Conservation (phyloP, 2,329 filamentous ascomycete species). For the Apiospora koreana region DNA sequence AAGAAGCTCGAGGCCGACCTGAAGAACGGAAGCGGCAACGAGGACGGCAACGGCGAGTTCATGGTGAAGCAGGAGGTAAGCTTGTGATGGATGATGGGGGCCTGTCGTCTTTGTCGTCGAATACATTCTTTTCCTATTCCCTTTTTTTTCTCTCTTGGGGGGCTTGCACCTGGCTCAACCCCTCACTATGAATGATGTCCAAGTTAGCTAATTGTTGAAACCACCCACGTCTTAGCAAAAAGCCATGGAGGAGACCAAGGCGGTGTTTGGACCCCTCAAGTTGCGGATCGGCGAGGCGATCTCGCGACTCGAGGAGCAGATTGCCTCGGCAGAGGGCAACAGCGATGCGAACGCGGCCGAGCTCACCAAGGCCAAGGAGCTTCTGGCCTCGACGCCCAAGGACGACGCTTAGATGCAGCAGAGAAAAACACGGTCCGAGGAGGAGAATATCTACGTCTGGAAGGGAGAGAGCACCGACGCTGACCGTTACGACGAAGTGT, state of each 20-base stretch:
- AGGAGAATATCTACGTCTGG: background rate
- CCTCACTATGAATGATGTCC: background rate
- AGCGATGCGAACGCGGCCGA: constrained; percentile 48
- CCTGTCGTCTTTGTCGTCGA: background rate
- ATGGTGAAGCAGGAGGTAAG: constrained; percentile 84
- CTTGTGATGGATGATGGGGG: background rate
- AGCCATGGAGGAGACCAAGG: constrained; percentile 85
- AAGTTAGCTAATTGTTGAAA: background rate
- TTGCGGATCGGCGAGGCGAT: constrained; percentile 72
- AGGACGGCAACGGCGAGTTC: constrained; percentile 76
- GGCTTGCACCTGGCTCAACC: too few relatives aligned
- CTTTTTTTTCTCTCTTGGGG: background rate
- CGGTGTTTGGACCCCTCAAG: constrained; percentile 73
- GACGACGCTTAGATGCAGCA: constrained; percentile 10
- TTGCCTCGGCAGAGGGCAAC: constrained; percentile 63
- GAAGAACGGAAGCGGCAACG: constrained; percentile 47
- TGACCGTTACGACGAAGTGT: background rate
- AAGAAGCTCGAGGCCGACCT: constrained; percentile 66
- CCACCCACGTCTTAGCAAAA: constrained; percentile 55
- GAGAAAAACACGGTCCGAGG: background rate
- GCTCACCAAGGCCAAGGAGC: constrained; percentile 56
- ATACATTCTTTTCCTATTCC: background rate
- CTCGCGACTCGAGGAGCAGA: constrained; percentile 71
- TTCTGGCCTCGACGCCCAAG: constrained; percentile 18
- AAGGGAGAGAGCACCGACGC: background rate